phyloP scores from a whole-genome alignment of 495 filamentous ascomycete species.

The Daldinia childiae region DNA sequence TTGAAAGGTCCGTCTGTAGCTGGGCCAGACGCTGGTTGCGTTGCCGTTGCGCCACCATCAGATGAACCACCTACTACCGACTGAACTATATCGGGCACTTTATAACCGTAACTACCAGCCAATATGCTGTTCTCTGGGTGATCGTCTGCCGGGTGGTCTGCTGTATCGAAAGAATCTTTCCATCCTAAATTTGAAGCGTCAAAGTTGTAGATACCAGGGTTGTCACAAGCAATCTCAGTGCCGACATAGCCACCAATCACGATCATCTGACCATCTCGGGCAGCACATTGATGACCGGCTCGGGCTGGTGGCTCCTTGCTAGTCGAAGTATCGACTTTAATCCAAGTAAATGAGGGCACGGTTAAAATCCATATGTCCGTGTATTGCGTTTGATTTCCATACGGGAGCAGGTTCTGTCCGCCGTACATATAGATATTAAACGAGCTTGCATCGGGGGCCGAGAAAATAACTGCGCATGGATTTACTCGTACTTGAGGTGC shows the following conservation, averaged over 20 bases:
- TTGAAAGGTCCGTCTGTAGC: conserved; percentile 74
- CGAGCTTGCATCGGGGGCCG: conserved; percentile 73
- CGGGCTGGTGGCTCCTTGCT: conserved; percentile 68
- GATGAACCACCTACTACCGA: conserved; percentile 69
- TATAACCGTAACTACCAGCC: conserved; percentile 68
- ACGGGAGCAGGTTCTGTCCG: conserved; percentile 69
- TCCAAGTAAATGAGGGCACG: conserved; percentile 79
- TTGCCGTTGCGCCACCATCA: conserved; percentile 72
- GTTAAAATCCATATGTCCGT: conserved; percentile 81
- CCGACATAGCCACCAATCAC: conserved; percentile 77
- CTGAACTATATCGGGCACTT: conserved; percentile 68
- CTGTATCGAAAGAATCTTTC: conserved; percentile 67
- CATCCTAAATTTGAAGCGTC: conserved; percentile 69
- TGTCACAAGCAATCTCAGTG: conserved; percentile 68
- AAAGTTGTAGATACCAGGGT: conserved; percentile 75
- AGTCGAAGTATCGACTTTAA: conserved; percentile 63
- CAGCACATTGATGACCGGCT: conserved; percentile 73
- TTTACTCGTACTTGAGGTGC: conserved; percentile 74
- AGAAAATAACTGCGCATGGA: conserved; percentile 75
- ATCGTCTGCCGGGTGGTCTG: conserved; percentile 51
- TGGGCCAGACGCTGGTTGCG: conserved; percentile 66
- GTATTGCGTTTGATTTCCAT: conserved; percentile 64
- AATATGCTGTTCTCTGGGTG: conserved; percentile 59
- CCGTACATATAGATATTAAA: conserved; percentile 82
- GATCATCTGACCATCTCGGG: conserved; percentile 76